Evolutionary conservation across 768 basidiomycete genomes (phyloP), one percentile per base, ranked within the genome.

Genomic region (Sarcodon aspratus): DNA sequence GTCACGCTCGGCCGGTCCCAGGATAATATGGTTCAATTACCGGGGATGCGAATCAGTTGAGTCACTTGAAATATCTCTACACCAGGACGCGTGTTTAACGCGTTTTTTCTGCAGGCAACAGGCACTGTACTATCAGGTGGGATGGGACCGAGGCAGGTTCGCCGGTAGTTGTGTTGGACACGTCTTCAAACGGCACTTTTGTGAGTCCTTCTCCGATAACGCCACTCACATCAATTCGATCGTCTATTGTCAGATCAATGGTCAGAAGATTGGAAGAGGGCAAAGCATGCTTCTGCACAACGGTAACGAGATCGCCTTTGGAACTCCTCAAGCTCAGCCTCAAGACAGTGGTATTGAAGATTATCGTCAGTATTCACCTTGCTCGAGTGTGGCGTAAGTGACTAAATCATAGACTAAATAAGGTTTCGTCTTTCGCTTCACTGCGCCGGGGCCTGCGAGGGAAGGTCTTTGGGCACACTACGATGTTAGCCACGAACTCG

Each of bases 301-400:
- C 52, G 92, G 93, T 7, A 87, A 88, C 59, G 90, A 93, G 63
- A 75, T 98, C 56, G 82, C 86, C 7, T 85, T 98, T 55, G 94
- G 94, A 7, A 76, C 76, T 10, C 66, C 63, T 10, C 57, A 61
- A 13, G 70, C 71, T 21, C 78, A 74, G 57, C 63, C 60, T 44
- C 66, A 67, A 45, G 73, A 55, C 32, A 68, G 37, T 18, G 50
- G 61, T 60, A 43, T 66, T 21, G 87, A 89, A 56, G 90, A 91
- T 59, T 89, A 85, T 59, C 80, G 88, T 85, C 50, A 52, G 83
- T 73, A 13, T 37, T 3, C 27, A 31, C 52, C 36, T 15, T 4
- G 42, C 21, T 42, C 40, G 27, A 8, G 27, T 27, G 27, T 15
- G 13, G 27, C 40, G 27, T 13, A 27, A 8, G 13, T 17, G 13